These are phyloP conservation scores for Tubosaeta sp. DNA, from an alignment of 768 basidiomycete genomes.

Conservation along the genomic window DNA sequence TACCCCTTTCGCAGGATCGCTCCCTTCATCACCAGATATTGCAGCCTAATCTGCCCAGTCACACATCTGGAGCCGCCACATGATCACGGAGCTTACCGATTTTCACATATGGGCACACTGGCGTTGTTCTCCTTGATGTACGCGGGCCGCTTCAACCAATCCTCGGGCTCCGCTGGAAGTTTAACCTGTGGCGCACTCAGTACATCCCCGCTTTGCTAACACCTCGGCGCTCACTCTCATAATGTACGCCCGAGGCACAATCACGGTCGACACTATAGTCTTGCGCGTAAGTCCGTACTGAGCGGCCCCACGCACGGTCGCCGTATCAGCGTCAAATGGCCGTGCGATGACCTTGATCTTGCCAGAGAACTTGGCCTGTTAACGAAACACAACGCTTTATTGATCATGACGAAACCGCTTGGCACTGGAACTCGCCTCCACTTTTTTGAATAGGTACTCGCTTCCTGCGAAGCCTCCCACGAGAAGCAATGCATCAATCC, in stretches of 20 bases:
- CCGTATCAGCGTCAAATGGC: constrained; percentile 84
- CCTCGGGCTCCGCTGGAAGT: constrained; percentile 81
- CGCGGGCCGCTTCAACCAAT: constrained; percentile 79
- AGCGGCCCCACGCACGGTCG: constrained; percentile 84
- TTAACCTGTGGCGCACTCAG: constrained; percentile 54
- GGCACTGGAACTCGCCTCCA: constrained; percentile 50
- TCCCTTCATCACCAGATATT: constrained; percentile 84
- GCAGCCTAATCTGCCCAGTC: constrained; percentile 49
- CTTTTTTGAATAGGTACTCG: constrained; percentile 76
- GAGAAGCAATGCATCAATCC: constrained; percentile 78
- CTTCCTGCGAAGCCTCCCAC: constrained; percentile 89
- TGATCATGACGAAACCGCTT: neutral
- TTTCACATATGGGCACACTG: constrained; percentile 76
- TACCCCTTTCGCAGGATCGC: constrained; percentile 84
- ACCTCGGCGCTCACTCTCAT: constrained; percentile 58
- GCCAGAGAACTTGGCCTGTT: constrained; percentile 61
- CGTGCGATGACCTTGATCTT: constrained; percentile 74
- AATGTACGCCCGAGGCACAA: constrained; percentile 78
- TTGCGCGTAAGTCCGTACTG: constrained; percentile 77
- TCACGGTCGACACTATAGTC: constrained; percentile 75
- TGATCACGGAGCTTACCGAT: constrained; percentile 46
- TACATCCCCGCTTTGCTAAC: neutral
- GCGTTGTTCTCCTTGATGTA: constrained; percentile 79
- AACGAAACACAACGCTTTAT: neutral
- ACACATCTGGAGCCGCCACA: constrained; percentile 8